phyloP scores from a whole-genome alignment of 305 asterid genomes.

The Fraxinus baroniana region DNA sequence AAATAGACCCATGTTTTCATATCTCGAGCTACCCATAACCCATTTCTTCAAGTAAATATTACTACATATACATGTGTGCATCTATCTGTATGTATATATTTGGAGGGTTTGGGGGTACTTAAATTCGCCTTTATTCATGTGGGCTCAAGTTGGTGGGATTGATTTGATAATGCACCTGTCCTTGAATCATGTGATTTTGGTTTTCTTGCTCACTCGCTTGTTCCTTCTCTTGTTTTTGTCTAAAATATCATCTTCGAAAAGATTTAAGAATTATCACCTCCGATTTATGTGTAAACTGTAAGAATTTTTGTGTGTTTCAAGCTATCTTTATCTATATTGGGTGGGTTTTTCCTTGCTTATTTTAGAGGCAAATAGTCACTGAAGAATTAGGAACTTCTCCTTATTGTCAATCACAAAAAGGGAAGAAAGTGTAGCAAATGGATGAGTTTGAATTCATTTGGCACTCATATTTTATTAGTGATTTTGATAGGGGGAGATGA shows the following conservation, averaged over 20 bases:
- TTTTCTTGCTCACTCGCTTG: conserved; percentile 41
- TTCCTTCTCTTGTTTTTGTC: conserved; percentile 5
- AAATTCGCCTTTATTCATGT: conserved; percentile 53
- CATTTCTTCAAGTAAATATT: conserved; percentile 5
- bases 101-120: conserved; percentile 30
- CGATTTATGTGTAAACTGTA: neutral
- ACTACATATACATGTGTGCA: neutral
- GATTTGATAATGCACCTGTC: conserved; percentile 46
- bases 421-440: conserved; percentile 20
- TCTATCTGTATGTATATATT: neutral
- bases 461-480: conserved; percentile 4
- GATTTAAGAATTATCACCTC: neutral
- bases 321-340: conserved; percentile 15
- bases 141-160: conserved; percentile 62
- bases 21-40: neutral
- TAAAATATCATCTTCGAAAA: neutral
- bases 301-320: conserved; percentile 1
- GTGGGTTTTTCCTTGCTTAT: conserved; percentile 22
- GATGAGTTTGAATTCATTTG: conserved; percentile 16
- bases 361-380: conserved; percentile 15
- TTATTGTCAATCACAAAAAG: conserved; percentile 9
- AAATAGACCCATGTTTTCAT: neutral
- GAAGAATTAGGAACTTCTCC: conserved; percentile 13
- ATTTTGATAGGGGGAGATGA: neutral
- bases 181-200: conserved; percentile 56